Percentiles rank a stretch among this genome's conserved stretches.
These are phyloP conservation scores for Alternaria tenuissima DNA, from an alignment of 2,329 filamentous ascomycete genomes.

Conservation along the genomic window DNA sequence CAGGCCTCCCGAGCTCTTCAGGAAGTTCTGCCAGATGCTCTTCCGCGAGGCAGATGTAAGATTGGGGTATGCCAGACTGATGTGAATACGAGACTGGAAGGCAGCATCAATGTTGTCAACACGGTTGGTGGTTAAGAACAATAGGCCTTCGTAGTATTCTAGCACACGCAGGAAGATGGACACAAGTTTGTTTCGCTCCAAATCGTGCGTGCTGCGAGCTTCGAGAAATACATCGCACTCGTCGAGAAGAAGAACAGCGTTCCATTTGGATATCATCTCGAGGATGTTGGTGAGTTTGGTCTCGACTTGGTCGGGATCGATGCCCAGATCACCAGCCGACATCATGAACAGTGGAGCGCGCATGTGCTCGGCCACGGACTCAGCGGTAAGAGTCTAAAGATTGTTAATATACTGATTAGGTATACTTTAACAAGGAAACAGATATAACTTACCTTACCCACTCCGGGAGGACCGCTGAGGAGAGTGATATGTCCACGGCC, in stretches of 20 bases:
- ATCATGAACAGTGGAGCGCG: conserved; percentile 84
- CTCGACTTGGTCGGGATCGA: conserved; percentile 56
- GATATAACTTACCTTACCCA: conserved; percentile 66
- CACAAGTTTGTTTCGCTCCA: conserved; percentile 48
- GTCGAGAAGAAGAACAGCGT: conserved; percentile 64
- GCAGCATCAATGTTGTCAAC: conserved; percentile 39
- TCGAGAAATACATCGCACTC: conserved; percentile 70
- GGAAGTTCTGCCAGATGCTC: conserved; percentile 40
- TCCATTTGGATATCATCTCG: conserved; percentile 60
- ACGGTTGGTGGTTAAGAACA: conserved; percentile 48
- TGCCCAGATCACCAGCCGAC: conserved; percentile 70
- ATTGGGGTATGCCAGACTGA: conserved; percentile 37
- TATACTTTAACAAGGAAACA: background rate
- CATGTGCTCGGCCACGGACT: conserved; percentile 85
- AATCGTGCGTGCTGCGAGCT: conserved; percentile 50
- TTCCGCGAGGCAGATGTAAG: conserved; percentile 26
- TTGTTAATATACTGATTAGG: background rate
- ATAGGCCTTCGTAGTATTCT: conserved; percentile 41
- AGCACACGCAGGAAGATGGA: conserved; percentile 44
- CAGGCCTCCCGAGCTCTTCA: conserved; percentile 18
- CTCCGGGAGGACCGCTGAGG: conserved; percentile 83
- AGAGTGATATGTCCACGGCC: conserved; percentile 83
- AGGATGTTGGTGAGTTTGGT: conserved; percentile 56
- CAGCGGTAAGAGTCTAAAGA: conserved; percentile 74
- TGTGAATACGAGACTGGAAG: conserved; percentile 41